These are phyloP conservation scores for Ustilago esculenta DNA, from an alignment of 1,284 basidiomycete genomes.

Conservation along the genomic window DNA sequence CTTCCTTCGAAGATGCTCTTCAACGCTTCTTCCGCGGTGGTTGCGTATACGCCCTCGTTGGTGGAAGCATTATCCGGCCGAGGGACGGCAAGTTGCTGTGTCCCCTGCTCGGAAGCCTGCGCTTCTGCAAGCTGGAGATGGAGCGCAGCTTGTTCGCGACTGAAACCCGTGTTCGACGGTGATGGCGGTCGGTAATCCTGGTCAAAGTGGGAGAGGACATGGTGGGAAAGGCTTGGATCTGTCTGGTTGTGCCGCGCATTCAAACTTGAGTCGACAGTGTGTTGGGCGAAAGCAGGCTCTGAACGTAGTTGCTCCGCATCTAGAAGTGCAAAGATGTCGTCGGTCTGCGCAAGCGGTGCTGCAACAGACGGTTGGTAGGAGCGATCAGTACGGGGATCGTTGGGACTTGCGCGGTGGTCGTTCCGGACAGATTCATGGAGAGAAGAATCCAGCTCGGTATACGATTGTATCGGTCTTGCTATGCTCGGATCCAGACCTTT, in stretches of 20 bases:
- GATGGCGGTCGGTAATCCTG: constrained; percentile 25
- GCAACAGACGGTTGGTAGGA: neutral
- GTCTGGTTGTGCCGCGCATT: neutral
- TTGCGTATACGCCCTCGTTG: constrained; percentile 37
- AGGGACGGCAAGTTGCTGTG: constrained; percentile 18
- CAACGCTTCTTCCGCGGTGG: constrained; percentile 24
- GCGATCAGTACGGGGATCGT: neutral
- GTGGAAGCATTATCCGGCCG: constrained; percentile 24
- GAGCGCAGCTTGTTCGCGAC: constrained; percentile 28
- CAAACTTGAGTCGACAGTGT: no score
- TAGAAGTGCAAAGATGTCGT: constrained; percentile 37
- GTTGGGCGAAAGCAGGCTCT: neutral
- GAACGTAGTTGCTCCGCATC: constrained; percentile 12
- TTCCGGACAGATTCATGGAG: constrained; percentile 19
- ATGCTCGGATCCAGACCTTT: constrained; percentile 15
- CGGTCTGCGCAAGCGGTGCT: constrained; percentile 12
- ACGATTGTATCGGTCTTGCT: neutral
- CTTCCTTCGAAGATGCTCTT: constrained; percentile 7
- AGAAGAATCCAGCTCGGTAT: constrained; percentile 18
- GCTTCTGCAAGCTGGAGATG: constrained; percentile 28
- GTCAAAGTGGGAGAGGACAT: constrained; percentile 10
- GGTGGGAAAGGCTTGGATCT: neutral
- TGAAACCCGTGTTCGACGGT: constrained; percentile 25
- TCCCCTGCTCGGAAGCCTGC: constrained; percentile 20
- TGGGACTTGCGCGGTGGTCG: neutral